A percentile compares a stretch with the other conserved stretches of the same genome.
These are phyloP conservation scores for Cladosporium sp. DNA, from an alignment of 2,329 filamentous ascomycete species.

Conservation along the genomic window DNA sequence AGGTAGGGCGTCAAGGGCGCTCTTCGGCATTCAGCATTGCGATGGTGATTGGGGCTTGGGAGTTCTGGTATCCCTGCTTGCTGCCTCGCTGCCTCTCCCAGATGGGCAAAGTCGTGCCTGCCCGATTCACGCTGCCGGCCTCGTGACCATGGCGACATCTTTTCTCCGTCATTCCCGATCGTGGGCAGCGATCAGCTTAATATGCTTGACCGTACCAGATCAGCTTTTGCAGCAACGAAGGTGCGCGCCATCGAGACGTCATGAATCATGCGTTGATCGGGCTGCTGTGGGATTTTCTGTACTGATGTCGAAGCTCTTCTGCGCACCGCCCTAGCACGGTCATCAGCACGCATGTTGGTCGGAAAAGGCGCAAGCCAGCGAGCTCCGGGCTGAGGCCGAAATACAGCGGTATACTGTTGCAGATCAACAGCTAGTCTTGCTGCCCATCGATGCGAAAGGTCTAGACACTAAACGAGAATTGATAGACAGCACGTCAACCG, in stretches of 20 bases:
- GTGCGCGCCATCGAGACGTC: background rate
- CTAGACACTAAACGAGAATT: conserved; percentile 1
- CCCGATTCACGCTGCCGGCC: background rate
- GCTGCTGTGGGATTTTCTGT: conserved; percentile 1
- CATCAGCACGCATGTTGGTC: background rate
- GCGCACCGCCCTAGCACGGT: background rate
- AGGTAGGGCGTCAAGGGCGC: background rate
- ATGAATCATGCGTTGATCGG: background rate
- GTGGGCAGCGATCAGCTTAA: background rate
- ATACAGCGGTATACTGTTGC: background rate
- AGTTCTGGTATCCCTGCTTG: background rate
- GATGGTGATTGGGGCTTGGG: background rate
- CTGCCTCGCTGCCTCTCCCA: background rate
- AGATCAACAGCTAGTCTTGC: background rate
- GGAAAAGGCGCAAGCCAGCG: background rate
- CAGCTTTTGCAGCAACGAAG: background rate
- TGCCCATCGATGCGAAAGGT: background rate
- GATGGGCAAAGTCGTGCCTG: background rate
- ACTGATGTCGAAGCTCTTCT: background rate
- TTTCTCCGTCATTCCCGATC: background rate
- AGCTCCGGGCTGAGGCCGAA: conserved; percentile 2
- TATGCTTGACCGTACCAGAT: background rate
- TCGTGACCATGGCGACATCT: background rate
- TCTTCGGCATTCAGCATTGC: background rate
- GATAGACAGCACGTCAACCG: background rate